Evolutionary conservation across 2,329 filamentous ascomycete genomes (phyloP).

Genomic region (Anthostomella pinea): DNA sequence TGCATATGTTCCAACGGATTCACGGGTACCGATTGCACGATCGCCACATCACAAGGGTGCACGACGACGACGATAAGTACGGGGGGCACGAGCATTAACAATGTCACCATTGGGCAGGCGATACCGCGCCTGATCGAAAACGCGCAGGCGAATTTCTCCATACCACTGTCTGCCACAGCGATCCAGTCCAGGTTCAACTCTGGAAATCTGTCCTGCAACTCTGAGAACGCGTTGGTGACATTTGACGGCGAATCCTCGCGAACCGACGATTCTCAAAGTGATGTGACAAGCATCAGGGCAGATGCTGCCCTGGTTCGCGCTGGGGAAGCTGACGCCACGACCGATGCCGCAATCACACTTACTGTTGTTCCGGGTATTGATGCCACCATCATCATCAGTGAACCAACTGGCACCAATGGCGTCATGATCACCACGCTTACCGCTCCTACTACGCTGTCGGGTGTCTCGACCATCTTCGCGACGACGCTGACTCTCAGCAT

Average conservation of each 20-base stretch:
- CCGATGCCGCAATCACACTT: slow-evolving; percentile 35
- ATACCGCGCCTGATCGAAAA: slow-evolving; percentile 71
- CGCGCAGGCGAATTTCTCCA: slow-evolving; percentile 66
- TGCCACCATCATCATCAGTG: slow-evolving; percentile 32
- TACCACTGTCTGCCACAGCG: slow-evolving; percentile 67
- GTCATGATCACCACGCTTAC: slow-evolving; percentile 26
- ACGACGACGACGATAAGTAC: slow-evolving; percentile 47
- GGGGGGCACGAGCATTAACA: slow-evolving; percentile 42
- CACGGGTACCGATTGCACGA: slow-evolving; percentile 56
- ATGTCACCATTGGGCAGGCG: slow-evolving; percentile 78
- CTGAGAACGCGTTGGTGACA: slow-evolving; percentile 83
- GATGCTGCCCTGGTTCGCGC: slow-evolving; percentile 18
- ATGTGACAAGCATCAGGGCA: slow-evolving; percentile 24
- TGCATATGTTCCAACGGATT: slow-evolving; percentile 91
- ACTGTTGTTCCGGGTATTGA: slow-evolving; percentile 30
- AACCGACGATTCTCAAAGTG: slow-evolving; percentile 27
- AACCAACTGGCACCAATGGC: slow-evolving; percentile 19
- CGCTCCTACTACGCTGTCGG: slow-evolving; percentile 16
- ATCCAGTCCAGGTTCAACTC: slow-evolving; percentile 75
- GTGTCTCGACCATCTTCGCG: slow-evolving; percentile 32
- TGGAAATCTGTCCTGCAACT: slow-evolving; percentile 73
- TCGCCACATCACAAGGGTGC: slow-evolving; percentile 47
- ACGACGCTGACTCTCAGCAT: slow-evolving; percentile 27
- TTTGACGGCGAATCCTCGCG: slow-evolving; percentile 61
- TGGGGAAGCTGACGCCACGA: slow-evolving; percentile 16